These are phyloP conservation scores for Coprinopsis marcescibilis DNA, from an alignment of 768 basidiomycete species.

Conservation along the genomic window DNA sequence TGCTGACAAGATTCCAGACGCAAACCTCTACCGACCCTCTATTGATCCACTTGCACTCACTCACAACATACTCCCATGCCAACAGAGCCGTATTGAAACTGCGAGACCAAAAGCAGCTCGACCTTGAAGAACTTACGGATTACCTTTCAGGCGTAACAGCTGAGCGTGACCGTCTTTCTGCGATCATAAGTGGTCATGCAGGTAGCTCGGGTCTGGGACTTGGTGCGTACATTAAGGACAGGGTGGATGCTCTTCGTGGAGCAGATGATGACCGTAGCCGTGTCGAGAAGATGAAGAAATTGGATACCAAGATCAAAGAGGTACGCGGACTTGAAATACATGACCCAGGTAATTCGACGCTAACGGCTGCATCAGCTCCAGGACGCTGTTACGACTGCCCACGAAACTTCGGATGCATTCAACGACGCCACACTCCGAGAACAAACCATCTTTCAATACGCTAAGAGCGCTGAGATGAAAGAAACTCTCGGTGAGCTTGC, in stretches of 20 bases:
- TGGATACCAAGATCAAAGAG: conserved; percentile 95
- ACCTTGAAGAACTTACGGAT: conserved; percentile 95
- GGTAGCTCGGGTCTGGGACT: conserved; percentile 81
- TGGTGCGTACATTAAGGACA: conserved; percentile 86
- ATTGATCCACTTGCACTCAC: conserved; percentile 82
- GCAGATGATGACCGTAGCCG: conserved; percentile 90
- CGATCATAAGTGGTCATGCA: conserved; percentile 84
- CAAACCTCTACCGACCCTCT: conserved; percentile 91
- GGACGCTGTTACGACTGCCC: conserved; percentile 92
- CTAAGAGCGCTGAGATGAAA: conserved; percentile 96
- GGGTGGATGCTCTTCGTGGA: conserved; percentile 86
- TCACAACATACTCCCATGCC: conserved; percentile 89
- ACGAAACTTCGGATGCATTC: conserved; percentile 95
- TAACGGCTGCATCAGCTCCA: conserved; percentile 55
- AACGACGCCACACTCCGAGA: conserved; percentile 92
- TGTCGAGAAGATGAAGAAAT: conserved; percentile 88
- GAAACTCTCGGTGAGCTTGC: conserved; percentile 86
- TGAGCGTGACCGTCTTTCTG: conserved; percentile 89
- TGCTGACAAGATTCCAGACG: conserved; percentile 43
- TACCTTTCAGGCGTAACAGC: conserved; percentile 90
- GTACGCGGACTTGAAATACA: conserved; percentile 36
- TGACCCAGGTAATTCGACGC: not conserved
- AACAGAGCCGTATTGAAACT: conserved; percentile 93
- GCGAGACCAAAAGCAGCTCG: conserved; percentile 97
- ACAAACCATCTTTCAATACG: conserved; percentile 82